A percentile compares a stretch with the other conserved stretches of the same genome.
phyloP scores from a whole-genome alignment of 257 asterid genomes.

The Asclepias syriaca region DNA sequence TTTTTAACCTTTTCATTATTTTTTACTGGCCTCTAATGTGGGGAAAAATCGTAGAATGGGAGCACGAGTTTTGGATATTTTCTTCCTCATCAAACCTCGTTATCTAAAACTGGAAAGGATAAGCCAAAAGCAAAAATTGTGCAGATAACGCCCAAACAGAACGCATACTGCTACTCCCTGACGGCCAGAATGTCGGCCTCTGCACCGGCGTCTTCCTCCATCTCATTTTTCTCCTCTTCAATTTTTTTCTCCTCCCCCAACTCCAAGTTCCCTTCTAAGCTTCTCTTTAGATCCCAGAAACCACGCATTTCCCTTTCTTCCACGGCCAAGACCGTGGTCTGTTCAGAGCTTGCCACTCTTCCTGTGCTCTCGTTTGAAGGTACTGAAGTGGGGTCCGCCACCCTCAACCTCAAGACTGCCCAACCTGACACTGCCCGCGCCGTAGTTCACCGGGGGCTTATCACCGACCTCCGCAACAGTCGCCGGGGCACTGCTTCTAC shows the following conservation, averaged over 20 bases:
- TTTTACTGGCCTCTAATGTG: too few relatives aligned
- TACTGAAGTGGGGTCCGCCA: constrained; percentile 60
- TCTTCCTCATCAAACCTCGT: background rate
- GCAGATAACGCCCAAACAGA: background rate
- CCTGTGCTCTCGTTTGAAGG: constrained; percentile 89
- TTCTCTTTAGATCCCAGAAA: constrained; percentile 22
- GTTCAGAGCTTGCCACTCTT: constrained; percentile 56
- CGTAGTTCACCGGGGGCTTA: constrained; percentile 93
- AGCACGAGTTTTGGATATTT: background rate
- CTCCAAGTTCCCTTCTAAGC: constrained; percentile 16
- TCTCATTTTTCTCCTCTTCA: constrained; percentile 69
- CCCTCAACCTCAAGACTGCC: constrained; percentile 73
- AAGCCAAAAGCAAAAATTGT: background rate
- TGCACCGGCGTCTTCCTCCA: constrained; percentile 33
- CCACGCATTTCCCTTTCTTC: constrained; percentile 23
- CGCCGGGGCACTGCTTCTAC: constrained; percentile 97
- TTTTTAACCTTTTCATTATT: too few relatives aligned
- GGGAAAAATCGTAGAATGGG: background rate
- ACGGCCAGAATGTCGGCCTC: constrained; percentile 11
- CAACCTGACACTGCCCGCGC: constrained; percentile 85
- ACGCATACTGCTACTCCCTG: background rate
- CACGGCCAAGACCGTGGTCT: constrained; percentile 20
- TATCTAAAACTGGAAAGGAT: background rate
- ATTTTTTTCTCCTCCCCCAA: constrained; percentile 39
- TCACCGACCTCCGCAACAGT: constrained; percentile 82